Base-by-base conservation (phyloP, 495 filamentous ascomycete genomes). In the Cercophora sp. region DNA sequence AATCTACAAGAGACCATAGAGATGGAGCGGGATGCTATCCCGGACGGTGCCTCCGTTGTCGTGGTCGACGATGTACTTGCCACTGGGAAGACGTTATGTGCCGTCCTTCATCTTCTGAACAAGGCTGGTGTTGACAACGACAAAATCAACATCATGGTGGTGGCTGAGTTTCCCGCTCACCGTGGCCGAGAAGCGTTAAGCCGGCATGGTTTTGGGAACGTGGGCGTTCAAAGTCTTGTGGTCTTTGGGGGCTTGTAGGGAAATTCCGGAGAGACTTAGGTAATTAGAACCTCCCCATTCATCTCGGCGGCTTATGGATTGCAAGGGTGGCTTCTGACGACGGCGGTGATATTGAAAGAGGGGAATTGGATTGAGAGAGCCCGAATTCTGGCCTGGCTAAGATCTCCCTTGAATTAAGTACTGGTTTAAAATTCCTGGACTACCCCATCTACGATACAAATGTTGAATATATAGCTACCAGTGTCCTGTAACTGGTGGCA, bases 51-150 rank as follows among this genome's bases (percentile, higher is more conserved):
- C 15, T 70, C 71, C 37, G 76, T 85, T 15, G 67, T 85, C 52
- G 74, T 86, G 5, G 72, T 86, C 39, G 82, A 86, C 62, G 82
- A 86, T 69, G 81, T 84, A 48, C 76, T 85, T 56, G 73, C 81
- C 29, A 80, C 79, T 24, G 82, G 81, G 45, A 54, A 71, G 57
- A 85, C 82, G 45, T 76, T 85, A 59, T 81, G 73, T 64, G 79
- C 77, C 35, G 71, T 83, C 29, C 57, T 86, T 53, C 60, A 74
- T 58, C 65, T 85, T 23, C 64, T 86, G 48, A 39, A 52, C 9
- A 51, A 79, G 60, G 71, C 67, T 64, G 71, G 74, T 20, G 58
- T 83, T 35, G 22, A 40, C 27, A 31, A 59, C 8, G 68, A 79
- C 45, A 40, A 75, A 63, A 43, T 84, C 32, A 74, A 58, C 49